phyloP scores from a whole-genome alignment of 1,284 basidiomycete genomes.

The Psilocybe mexicana region DNA sequence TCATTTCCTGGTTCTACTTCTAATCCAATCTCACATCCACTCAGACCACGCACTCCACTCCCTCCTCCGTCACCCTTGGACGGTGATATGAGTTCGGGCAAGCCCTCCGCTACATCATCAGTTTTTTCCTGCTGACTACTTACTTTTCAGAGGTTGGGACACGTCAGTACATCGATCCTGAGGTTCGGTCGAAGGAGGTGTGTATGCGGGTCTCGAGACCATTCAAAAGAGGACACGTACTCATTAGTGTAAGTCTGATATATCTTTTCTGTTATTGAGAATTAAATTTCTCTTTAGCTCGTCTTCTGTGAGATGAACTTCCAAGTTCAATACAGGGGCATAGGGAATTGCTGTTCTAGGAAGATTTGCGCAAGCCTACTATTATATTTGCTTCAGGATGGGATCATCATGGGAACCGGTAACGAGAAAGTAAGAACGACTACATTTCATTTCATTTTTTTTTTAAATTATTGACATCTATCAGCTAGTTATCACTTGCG shows the following conservation, averaged over 20 bases:
- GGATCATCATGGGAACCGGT: slow-evolving; percentile 62
- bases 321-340: slow-evolving; percentile 77
- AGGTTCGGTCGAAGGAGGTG: slow-evolving; percentile 66
- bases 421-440: slow-evolving; percentile 63
- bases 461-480: no score
- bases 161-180: slow-evolving; percentile 90
- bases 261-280: no score
- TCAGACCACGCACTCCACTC: no score
- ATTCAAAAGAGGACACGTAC: slow-evolving; percentile 93
- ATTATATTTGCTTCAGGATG: slow-evolving; percentile 80
- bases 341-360: slow-evolving; percentile 84
- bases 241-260: slow-evolving; percentile 67
- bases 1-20: no score
- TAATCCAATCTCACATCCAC: no score
- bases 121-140: no score
- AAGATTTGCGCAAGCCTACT: slow-evolving; percentile 70
- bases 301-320: slow-evolving; percentile 99
- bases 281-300: slow-evolving; percentile 50
- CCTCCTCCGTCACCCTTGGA: no score
- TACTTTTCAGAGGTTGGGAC: slow-evolving; percentile 79
- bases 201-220: slow-evolving; percentile 64
- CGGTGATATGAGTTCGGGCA: no score
- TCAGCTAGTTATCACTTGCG: slow-evolving; percentile 69
- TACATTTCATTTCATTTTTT: background rate
- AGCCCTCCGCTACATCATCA: no score